Evolutionary conservation across 352 stramenopile species (phyloP).

Genomic region (Elongisporangium anandrum): DNA sequence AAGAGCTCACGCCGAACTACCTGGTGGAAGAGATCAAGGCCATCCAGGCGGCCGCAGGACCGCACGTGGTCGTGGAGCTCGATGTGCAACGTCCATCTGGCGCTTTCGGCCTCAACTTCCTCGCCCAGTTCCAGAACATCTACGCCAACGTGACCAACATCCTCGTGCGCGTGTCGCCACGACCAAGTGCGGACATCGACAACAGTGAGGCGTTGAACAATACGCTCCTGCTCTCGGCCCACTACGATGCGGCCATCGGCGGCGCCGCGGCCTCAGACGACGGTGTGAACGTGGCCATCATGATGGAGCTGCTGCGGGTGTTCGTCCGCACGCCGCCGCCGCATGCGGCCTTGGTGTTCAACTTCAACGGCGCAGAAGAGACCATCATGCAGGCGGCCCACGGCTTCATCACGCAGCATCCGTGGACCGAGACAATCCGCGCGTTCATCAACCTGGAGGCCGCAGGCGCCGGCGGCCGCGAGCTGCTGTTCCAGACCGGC

Average conservation of each 20-base stretch:
- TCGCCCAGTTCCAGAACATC: conserved; percentile 81
- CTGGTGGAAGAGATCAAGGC: conserved; percentile 53
- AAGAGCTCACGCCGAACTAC: conserved; percentile 55
- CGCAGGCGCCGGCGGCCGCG: conserved; percentile 56
- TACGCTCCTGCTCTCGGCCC: conserved; percentile 69
- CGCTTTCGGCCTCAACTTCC: conserved; percentile 73
- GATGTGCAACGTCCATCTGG: conserved; percentile 66
- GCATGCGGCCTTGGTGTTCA: conserved; percentile 64
- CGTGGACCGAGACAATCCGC: conserved; percentile 60
- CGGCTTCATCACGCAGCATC: conserved; percentile 78
- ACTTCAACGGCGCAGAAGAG: conserved; percentile 79
- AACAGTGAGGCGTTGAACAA: conserved; percentile 28
- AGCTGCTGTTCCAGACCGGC: conserved; percentile 76
- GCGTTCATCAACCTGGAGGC: conserved; percentile 82
- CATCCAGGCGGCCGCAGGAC: conserved; percentile 29
- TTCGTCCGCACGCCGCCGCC: conserved; percentile 34
- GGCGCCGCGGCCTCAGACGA: conserved; percentile 67
- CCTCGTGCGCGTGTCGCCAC: conserved; percentile 48
- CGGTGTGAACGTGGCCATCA: conserved; percentile 77
- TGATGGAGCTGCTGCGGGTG: conserved; percentile 63
- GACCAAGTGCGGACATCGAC: conserved; percentile 7
- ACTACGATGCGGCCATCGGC: conserved; percentile 78
- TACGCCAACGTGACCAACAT: conserved; percentile 85
- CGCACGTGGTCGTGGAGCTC: conserved; percentile 39
- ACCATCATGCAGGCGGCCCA: conserved; percentile 77